Percentiles rank a stretch among this genome's conserved stretches.
phyloP scores from a whole-genome alignment of 176 grass and related monocot genomes.

The Musa itinerans region DNA sequence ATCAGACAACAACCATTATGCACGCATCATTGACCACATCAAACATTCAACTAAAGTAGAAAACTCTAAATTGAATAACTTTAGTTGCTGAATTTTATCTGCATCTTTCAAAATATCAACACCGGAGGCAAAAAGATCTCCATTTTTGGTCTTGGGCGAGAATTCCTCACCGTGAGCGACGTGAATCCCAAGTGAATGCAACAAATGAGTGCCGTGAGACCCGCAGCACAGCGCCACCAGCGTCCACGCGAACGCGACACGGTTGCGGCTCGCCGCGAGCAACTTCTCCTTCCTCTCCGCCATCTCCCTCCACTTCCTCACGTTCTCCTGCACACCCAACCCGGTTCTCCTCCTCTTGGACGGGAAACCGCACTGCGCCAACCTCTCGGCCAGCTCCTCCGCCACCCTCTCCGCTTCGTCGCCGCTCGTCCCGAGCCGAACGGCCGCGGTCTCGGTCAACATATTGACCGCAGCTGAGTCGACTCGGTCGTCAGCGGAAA shows the following conservation, averaged over 20 bases:
- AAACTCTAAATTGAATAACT: not conserved
- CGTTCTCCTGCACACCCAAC: conserved; percentile 59
- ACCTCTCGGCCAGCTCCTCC: conserved; percentile 59
- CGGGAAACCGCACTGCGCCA: conserved; percentile 76
- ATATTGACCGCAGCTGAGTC: conserved; percentile 78
- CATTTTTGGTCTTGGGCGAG: no score
- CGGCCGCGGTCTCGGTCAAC: conserved; percentile 73
- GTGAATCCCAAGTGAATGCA: conserved; percentile 86
- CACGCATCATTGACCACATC: not conserved
- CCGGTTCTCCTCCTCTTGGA: conserved; percentile 33
- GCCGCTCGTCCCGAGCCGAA: conserved; percentile 35
- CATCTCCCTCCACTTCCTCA: conserved; percentile 88
- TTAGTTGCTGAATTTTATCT: not conserved
- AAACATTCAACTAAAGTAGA: not conserved
- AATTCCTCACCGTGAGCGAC: conserved; percentile 59
- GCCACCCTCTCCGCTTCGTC: conserved; percentile 13
- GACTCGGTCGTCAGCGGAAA: conserved; percentile 58
- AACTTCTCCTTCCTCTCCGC: conserved; percentile 69
- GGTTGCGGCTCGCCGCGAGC: conserved; percentile 53
- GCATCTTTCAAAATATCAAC: not conserved
- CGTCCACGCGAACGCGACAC: conserved; percentile 86
- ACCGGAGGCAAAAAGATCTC: not conserved
- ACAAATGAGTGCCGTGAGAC: conserved; percentile 61
- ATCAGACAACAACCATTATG: conserved; percentile 3
- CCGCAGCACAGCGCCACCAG: conserved; percentile 98